Evolutionary conservation across 345 rosid genomes (phyloP).

Genomic region (Aurinia saxatilis): DNA sequence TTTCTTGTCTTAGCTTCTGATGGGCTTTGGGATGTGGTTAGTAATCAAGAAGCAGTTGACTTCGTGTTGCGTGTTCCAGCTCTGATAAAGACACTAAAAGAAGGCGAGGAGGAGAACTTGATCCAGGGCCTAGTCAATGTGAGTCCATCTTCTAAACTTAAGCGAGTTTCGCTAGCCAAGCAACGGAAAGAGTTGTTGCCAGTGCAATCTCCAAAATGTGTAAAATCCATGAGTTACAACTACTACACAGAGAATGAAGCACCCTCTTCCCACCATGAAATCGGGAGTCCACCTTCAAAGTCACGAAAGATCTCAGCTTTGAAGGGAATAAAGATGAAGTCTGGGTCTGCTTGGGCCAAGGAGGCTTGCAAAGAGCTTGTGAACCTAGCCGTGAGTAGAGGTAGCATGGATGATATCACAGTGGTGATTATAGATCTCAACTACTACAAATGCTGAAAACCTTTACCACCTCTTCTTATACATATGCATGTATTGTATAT

Average conservation of each 20-base stretch:
- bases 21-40: conserved; percentile 81
- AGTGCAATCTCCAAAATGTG: conserved; percentile 32
- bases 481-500: not conserved
- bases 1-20: conserved; percentile 81
- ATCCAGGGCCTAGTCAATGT: conserved; percentile 38
- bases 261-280: conserved; percentile 24
- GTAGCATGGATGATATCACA: conserved; percentile 72
- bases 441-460: conserved; percentile 36
- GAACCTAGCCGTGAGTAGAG: conserved; percentile 54
- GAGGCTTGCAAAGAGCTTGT: conserved; percentile 68
- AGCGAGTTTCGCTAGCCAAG: conserved; percentile 55
- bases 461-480: not conserved
- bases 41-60: conserved; percentile 72
- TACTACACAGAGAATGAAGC: conserved; percentile 35
- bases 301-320: conserved; percentile 39
- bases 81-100: conserved; percentile 28
- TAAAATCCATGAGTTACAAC: conserved; percentile 6
- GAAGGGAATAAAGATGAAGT: conserved; percentile 35
- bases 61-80: conserved; percentile 27
- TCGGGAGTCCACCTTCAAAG: conserved; percentile 51
- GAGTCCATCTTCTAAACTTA: conserved; percentile 61
- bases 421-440: conserved; percentile 61
- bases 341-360: conserved; percentile 27
- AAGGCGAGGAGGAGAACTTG: conserved; percentile 19
- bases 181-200: conserved; percentile 19